Evolutionary conservation across 306 rosid genomes (phyloP).

Genomic region (Cicer bijugum): DNA sequence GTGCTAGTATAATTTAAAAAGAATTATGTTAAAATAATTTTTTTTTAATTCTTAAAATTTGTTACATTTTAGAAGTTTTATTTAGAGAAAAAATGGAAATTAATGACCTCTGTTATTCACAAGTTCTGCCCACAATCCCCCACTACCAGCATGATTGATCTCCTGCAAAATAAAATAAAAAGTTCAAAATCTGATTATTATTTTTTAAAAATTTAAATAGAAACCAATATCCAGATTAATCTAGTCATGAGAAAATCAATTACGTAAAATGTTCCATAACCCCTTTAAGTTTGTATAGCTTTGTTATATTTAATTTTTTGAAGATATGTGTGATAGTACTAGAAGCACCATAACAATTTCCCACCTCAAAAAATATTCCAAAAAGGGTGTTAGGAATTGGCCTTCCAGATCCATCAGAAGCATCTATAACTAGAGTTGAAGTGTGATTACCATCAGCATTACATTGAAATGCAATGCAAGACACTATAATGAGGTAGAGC

Average conservation of each 20-base stretch:
- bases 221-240: background rate
- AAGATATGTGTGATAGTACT: background rate
- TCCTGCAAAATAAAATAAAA: conserved; percentile 41
- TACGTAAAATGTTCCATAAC: background rate
- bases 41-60: background rate
- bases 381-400: conserved; percentile 65
- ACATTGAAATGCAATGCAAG: conserved; percentile 47
- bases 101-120: conserved; percentile 51
- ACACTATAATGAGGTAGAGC: conserved; percentile 46
- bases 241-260: background rate
- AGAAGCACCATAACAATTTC: background rate
- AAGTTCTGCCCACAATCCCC: conserved; percentile 60
- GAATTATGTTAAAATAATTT: background rate
- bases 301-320: background rate
- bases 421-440: conserved; percentile 59
- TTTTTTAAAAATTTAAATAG: background rate
- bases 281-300: background rate
- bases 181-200: background rate
- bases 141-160: conserved; percentile 56
- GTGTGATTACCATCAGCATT: conserved; percentile 49
- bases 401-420: conserved; percentile 59
- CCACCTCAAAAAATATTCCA: conserved; percentile 83
- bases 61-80: background rate
- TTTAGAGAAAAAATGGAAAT: background rate
- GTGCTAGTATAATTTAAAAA: too few species aligned